Conservation (phyloP, 331 rosid species). For the Malus hybrid region DNA sequence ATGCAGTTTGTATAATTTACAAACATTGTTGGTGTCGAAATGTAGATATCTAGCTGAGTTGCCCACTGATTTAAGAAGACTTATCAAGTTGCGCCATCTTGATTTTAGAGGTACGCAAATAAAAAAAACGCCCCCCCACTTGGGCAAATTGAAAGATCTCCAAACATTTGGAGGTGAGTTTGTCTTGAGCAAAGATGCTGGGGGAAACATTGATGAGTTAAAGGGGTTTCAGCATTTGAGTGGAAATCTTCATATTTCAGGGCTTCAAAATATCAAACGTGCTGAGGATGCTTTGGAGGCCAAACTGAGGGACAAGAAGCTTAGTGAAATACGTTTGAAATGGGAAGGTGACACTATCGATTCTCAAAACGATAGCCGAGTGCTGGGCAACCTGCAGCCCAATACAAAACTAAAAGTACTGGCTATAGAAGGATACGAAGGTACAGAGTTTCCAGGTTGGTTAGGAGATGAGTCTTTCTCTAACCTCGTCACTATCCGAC, state of each 20-base stretch:
- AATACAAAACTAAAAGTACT: constrained; percentile 14
- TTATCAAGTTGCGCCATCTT: constrained; percentile 13
- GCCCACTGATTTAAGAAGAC: not conserved
- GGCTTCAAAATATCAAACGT: constrained; percentile 6
- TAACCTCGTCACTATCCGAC: not conserved
- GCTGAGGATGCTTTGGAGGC: constrained; percentile 15
- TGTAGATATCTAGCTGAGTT: constrained; percentile 3
- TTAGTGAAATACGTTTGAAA: constrained; percentile 13
- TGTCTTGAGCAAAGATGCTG: not conserved
- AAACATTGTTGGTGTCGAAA: not conserved
- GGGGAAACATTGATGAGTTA: not conserved
- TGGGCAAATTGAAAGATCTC: not conserved
- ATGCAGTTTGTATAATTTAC: constrained; percentile 7
- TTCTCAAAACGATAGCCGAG: constrained; percentile 1
- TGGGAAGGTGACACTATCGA: constrained; percentile 6
- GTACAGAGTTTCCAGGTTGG: not conserved
- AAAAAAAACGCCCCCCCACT: not conserved
- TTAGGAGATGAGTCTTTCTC: not conserved
- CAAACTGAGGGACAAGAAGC: constrained; percentile 13
- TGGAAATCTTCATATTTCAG: constrained; percentile 11
- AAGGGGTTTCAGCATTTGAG: not conserved
- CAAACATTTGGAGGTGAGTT: not conserved
- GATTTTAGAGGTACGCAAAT: not conserved
- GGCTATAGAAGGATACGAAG: not conserved
- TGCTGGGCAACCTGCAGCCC: constrained; percentile 16